These are phyloP conservation scores for Chlorociboria aeruginascens DNA, from an alignment of 495 filamentous ascomycete species.

Conservation along the genomic window DNA sequence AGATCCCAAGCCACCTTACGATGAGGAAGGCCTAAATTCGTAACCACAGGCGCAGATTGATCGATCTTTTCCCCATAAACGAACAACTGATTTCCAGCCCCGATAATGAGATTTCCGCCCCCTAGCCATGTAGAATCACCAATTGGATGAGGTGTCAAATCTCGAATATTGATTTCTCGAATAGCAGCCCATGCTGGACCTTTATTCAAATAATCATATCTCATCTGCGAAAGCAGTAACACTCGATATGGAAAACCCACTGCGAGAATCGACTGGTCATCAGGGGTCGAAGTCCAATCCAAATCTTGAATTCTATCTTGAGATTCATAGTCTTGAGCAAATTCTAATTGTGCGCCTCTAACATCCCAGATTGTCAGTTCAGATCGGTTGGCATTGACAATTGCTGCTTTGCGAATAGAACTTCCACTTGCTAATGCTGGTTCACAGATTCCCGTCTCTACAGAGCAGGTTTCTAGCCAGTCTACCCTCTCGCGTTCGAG, in stretches of 20 bases:
- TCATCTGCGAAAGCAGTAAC: conserved; percentile 76
- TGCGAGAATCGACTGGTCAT: conserved; percentile 80
- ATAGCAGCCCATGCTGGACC: conserved; percentile 85
- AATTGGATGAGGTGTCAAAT: conserved; percentile 83
- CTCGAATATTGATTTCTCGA: conserved; percentile 66
- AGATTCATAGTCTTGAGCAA: conserved; percentile 57
- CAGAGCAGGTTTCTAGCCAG: conserved; percentile 75
- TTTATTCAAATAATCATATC: conserved; percentile 85
- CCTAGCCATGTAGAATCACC: conserved; percentile 86
- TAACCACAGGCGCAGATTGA: conserved; percentile 46
- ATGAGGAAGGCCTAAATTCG: conserved; percentile 49
- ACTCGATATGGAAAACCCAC: conserved; percentile 84
- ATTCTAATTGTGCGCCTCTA: conserved; percentile 69
- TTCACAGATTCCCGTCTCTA: conserved; percentile 65
- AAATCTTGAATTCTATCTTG: conserved; percentile 73
- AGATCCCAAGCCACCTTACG: conserved; percentile 43
- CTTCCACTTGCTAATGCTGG: conserved; percentile 76
- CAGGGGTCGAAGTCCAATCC: conserved; percentile 91
- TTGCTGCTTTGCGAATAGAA: conserved; percentile 74
- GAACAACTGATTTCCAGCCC: conserved; percentile 88
- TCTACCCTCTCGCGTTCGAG: conserved; percentile 42
- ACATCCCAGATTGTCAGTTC: conserved; percentile 88
- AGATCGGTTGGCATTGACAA: conserved; percentile 63
- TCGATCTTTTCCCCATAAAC: conserved; percentile 67
- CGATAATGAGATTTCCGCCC: conserved; percentile 73